Base-by-base conservation (phyloP, 2,329 filamentous ascomycete species). In the Hypoxylon sp. region DNA sequence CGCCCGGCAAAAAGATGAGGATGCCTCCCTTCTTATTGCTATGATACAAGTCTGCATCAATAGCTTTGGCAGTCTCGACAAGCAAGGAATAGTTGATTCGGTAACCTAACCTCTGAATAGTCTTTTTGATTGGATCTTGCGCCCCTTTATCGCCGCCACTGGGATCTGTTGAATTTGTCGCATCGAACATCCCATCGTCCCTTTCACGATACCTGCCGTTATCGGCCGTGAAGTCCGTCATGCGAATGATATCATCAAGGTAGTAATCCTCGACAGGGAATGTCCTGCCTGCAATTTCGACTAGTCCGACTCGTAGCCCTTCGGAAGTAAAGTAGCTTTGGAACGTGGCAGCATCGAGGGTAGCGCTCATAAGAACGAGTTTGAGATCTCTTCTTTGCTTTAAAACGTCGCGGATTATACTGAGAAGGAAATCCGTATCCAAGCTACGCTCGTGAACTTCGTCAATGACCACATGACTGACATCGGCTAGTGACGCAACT, bases 361-460 rank as follows among this genome's bases (percentile, higher is more conserved):
- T 99, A 1, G 95, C 95, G 79, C 93, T 97, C 96, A 99, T 99
- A 36, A 99, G 84, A 11, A 99, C 90, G 43, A 98, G 86, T 79
- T 95, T 97, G 38, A 98, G 86, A 69, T 97, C 92, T 73, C 89
- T 90, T 52, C 92, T 87, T 71, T 85, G 84, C 63, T 86, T 87
- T 70, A 98, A 80, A 5, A 97, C 93, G 77, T 97, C 92, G 60
- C 93, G 89, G 34, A 99, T 83, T 55, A 99, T 86, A 46, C 94
- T 94, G 57, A 99, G 85, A 9, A 98, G 83, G 76, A 99, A 98
- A 78, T 99, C 95, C 0, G 94, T 98, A 76, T 98, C 96, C 9
- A 99, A 83, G 80, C 93, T 97, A 60, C 95, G 89, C 79, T 99
- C 95, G 81, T 99, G 95, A 2, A 98, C 95, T 80, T 99, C 95